phyloP scores from a whole-genome alignment of 257 asterid genomes.

The Solanum dulcamara region DNA sequence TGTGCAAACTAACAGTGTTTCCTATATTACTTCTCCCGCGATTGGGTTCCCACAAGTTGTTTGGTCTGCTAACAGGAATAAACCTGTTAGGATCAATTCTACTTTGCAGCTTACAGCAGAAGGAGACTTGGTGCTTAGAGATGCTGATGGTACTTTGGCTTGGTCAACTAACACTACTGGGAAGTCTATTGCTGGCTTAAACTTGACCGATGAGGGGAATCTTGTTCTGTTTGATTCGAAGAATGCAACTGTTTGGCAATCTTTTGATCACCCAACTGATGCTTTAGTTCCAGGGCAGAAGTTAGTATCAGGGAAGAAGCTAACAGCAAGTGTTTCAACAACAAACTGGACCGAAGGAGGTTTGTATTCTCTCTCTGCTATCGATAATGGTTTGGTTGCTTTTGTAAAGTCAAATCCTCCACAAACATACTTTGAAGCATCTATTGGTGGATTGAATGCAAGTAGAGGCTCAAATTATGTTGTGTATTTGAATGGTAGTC shows the following conservation, averaged over 20 bases:
- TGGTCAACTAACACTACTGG: slow-evolving; percentile 45
- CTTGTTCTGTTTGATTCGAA: slow-evolving; percentile 20
- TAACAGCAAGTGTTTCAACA: slow-evolving; percentile 20
- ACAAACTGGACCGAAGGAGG: slow-evolving; percentile 21
- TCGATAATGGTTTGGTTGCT: slow-evolving; percentile 12
- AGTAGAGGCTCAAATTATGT: slow-evolving; percentile 17
- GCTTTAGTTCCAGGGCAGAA: slow-evolving; percentile 27
- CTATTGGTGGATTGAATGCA: not conserved
- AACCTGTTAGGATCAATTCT: slow-evolving; percentile 24
- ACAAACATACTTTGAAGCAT: not conserved
- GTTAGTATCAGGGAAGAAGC: slow-evolving; percentile 19
- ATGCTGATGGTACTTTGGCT: slow-evolving; percentile 23
- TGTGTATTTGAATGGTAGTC: slow-evolving; percentile 28
- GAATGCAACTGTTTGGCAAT: slow-evolving; percentile 28
- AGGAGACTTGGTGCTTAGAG: slow-evolving; percentile 26
- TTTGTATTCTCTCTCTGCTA: slow-evolving; percentile 7
- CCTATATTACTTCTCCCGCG: slow-evolving; percentile 1
- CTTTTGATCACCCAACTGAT: slow-evolving; percentile 34
- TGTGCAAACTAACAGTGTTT: slow-evolving; percentile 23
- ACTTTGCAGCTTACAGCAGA: slow-evolving; percentile 17
- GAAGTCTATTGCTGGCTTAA: slow-evolving; percentile 17
- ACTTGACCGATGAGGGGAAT: slow-evolving; percentile 25
- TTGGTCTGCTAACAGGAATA: slow-evolving; percentile 42
- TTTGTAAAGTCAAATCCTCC: slow-evolving; percentile 13
- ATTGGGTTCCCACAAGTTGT: slow-evolving; percentile 34